Conservation (phyloP, 176 grass and related monocot genomes). For the Urochloa ruziziensis region DNA sequence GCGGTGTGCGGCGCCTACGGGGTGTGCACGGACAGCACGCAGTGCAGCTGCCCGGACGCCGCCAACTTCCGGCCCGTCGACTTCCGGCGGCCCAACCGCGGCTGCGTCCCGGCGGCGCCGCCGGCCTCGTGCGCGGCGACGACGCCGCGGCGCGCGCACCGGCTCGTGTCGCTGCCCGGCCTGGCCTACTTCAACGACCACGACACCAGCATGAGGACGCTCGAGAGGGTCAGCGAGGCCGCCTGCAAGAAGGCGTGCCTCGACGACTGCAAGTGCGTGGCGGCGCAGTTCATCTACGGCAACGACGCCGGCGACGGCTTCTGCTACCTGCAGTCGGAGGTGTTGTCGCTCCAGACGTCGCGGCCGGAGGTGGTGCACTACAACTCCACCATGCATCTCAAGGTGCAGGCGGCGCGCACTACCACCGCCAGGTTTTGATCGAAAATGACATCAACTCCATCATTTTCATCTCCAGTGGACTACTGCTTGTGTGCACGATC, state of each 20-base stretch:
- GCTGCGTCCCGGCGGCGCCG: slow-evolving; percentile 27
- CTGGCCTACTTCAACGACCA: slow-evolving; percentile 40
- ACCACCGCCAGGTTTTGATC: no score
- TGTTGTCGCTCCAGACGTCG: no score
- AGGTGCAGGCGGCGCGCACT: no score
- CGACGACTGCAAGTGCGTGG: slow-evolving; percentile 36
- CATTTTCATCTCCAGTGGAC: no score
- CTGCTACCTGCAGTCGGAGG: slow-evolving; percentile 49
- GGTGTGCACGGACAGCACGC: slow-evolving; percentile 46
- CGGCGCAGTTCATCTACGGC: slow-evolving; percentile 45
- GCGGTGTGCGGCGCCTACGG: slow-evolving; percentile 50
- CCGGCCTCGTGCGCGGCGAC: neutral
- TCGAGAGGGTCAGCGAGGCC: slow-evolving; percentile 35
- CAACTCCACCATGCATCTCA: no score
- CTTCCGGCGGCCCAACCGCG: slow-evolving; percentile 37
- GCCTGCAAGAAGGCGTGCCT: slow-evolving; percentile 47
- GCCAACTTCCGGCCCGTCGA: slow-evolving; percentile 45
- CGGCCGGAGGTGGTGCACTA: no score
- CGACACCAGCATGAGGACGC: slow-evolving; percentile 14
- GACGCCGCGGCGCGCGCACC: neutral
- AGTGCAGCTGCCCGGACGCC: slow-evolving; percentile 53
- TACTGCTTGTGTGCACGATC: no score
- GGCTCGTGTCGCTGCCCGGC: slow-evolving; percentile 26
- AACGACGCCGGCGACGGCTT: slow-evolving; percentile 8
- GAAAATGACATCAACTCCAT: no score